These are phyloP conservation scores for Podaxis pistillaris DNA, from an alignment of 768 basidiomycete genomes.

Conservation along the genomic window DNA sequence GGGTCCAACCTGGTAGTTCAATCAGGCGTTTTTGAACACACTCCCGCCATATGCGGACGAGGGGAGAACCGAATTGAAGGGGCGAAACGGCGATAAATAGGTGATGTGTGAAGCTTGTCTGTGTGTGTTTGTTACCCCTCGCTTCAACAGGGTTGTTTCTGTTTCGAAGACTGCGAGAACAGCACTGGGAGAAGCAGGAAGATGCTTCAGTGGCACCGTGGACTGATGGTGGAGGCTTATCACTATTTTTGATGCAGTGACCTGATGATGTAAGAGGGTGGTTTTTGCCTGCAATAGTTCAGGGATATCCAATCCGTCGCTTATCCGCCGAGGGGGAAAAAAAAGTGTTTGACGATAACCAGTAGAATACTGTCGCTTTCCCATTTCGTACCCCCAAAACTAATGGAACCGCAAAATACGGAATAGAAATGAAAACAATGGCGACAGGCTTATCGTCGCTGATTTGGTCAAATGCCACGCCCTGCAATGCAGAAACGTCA, in stretches of 20 bases:
- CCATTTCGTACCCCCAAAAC: neutral
- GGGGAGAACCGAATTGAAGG: conserved; percentile 1
- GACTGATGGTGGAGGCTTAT: neutral
- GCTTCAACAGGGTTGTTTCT: neutral
- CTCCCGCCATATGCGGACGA: conserved; percentile 10
- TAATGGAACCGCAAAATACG: neutral
- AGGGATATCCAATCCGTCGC: neutral
- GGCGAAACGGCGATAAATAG: conserved; percentile 9
- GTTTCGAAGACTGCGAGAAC: neutral
- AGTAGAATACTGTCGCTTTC: neutral
- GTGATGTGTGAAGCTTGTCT: neutral
- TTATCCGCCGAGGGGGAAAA: neutral
- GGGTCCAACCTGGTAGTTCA: neutral
- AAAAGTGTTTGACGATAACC: neutral
- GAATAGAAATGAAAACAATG: neutral
- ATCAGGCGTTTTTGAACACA: neutral
- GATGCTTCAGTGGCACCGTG: neutral
- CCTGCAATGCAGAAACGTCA: neutral
- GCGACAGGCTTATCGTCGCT: neutral
- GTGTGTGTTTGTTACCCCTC: neutral
- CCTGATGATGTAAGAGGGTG: neutral
- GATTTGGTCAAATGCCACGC: neutral
- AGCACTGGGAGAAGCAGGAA: neutral
- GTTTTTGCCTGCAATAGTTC: neutral
- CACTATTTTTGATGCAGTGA: neutral